Base-by-base conservation (phyloP, 2,329 filamentous ascomycete species). In the Teratosphaeriaceae sp. region DNA sequence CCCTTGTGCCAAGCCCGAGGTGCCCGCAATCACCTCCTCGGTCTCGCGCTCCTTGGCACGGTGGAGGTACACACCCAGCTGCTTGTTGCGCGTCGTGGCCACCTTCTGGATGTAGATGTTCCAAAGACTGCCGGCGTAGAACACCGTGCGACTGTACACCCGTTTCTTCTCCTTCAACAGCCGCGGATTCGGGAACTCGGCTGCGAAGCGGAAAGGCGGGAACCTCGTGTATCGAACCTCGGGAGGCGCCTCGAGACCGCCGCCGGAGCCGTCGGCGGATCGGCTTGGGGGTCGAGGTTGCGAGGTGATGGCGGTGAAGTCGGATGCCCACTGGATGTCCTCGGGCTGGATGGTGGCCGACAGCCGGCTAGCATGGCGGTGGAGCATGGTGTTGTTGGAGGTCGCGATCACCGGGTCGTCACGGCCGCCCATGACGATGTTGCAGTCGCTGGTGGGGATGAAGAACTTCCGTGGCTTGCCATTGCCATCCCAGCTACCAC, bases 81-180 rank as follows among this genome's bases (percentile, higher is more conserved):
- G 75, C 9, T 74, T 72, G 41, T 69, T 74, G 49, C 76, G 76
- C 2, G 68, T 66, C 1, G 71, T 74, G 7, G 72, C 68, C 2
- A 78, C 72, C 46, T 78, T 76, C 51, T 79, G 76, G 9, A 79
- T 77, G 56, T 79, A 79, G n/a, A 79, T 73, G 50, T 79, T 79
- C 76, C 76, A 79, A 13, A 77, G 60, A 15, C 69, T 73, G 2
- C 76, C 76, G 3, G 75, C 75, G 46, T 79, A 79, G 52, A 76
- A 78, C 4, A 79, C 73, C 2, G 75, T 79, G 23, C 74, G 69
- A 9, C 71, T 75, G 55, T 79, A 79, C 7, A 78, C 72, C 0
- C 75, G 65, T 55, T 78, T 78, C 62, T 75, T 76, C 54, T 78
- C 75, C 45, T 78, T 78, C 19, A 79, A 61, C 5, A 71, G 66